Evolutionary conservation across 2,329 filamentous ascomycete species (phyloP).

Genomic region (Colletotrichum sp.): DNA sequence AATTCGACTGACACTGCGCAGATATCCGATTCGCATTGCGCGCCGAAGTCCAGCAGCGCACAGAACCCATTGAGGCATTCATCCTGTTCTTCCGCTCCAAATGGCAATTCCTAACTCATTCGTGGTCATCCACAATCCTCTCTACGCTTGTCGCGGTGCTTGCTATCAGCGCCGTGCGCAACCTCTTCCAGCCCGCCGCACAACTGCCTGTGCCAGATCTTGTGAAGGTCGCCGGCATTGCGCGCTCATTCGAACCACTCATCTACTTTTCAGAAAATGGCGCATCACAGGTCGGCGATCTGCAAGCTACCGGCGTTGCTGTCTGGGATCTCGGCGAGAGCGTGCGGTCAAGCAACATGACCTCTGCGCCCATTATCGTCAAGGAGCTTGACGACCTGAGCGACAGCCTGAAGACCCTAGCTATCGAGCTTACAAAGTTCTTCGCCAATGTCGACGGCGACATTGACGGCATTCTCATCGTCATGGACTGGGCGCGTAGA

Average conservation of each 20-base stretch:
- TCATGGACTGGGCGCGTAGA: constrained; percentile 95
- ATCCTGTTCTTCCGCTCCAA: constrained; percentile 67
- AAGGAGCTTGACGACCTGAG: constrained; percentile 83
- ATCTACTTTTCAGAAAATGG: constrained; percentile 95
- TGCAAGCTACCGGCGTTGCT: constrained; percentile 90
- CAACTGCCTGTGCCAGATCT: constrained; percentile 78
- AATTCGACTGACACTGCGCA: constrained; percentile 39
- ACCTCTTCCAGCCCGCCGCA: constrained; percentile 70
- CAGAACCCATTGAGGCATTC: constrained; percentile 79
- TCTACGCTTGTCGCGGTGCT: constrained; percentile 67
- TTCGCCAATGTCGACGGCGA: constrained; percentile 94
- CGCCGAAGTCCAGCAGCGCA: constrained; percentile 86
- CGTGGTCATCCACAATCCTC: constrained; percentile 69
- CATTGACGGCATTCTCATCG: constrained; percentile 88
- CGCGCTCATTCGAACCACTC: constrained; percentile 89
- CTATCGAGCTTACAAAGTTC: constrained; percentile 86
- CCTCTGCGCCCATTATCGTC: constrained; percentile 84
- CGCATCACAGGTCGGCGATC: constrained; percentile 80
- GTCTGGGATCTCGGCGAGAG: constrained; percentile 96
- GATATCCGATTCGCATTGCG: constrained; percentile 88
- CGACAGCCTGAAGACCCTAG: constrained; percentile 82
- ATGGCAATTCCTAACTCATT: constrained; percentile 66
- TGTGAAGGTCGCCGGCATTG: constrained; percentile 87
- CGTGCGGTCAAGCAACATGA: constrained; percentile 88
- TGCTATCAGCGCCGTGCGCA: constrained; percentile 67